Evolutionary conservation across 2,329 filamentous ascomycete species (phyloP), one percentile per base, ranked within the genome.

Genomic region (Fusarium camptoceras): DNA sequence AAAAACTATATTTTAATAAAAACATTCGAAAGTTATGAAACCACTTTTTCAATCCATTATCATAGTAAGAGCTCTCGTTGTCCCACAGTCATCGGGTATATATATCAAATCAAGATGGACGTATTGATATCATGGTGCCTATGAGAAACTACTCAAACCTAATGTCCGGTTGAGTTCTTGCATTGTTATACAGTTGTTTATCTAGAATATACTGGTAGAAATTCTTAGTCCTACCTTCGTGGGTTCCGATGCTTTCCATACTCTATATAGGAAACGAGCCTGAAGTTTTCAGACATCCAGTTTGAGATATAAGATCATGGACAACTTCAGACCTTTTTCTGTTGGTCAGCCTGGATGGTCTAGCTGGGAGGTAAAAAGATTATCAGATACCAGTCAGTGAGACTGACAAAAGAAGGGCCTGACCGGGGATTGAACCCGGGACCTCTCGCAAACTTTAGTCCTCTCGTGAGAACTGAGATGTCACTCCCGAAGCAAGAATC

Each of bases 381-480:
- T 18, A 37, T 43, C 20, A 27, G 5, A 53, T 39, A n/a, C 9
- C n/a, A 16, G 49, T 11, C 9, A 1, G 24, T n/a, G 8, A 27
- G 49, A 28, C 22, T 3, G 16, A 28, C 59, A 64, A 64, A 64
- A 65, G 37, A 28, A 66, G 80, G 80, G 79, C 80, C 79, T 81
- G 79, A 79, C 81, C 81, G 80, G 79, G 81, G 79, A 81, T 82
- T 80, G 81, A 82, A 81, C 81, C 79, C 81, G 80, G 80, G 81
- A 81, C 81, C 81, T 82, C 80, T 81, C 81, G 81, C 81, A 82
- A 75, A 37, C 55, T 66, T 9, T 49, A 55, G 62, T 61, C 15
- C 59, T 18, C 59, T 18, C 5, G 22, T 48, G 11, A 46, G 30
- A 34, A 66, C 63, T 37, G 63, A 66, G 63, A 66, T 61, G 62